Conservation (phyloP, 805 yeast genomes). For the Candida hungchunana region DNA sequence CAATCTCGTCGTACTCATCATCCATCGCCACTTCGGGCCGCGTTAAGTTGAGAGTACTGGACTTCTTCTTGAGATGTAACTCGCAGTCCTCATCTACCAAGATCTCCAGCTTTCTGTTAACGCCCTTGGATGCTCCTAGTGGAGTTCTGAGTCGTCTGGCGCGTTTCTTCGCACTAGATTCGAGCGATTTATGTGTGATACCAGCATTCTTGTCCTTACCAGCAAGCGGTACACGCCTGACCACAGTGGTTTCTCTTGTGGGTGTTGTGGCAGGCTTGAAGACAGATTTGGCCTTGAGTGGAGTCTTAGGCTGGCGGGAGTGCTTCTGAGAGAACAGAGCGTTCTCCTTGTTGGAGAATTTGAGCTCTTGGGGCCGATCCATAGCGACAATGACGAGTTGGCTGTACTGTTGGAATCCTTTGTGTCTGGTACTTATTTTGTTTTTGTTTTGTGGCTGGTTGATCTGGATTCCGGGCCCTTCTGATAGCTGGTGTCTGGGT, state of each 20-base stretch:
- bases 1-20: conserved; percentile 41
- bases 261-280: too few species aligned
- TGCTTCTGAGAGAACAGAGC: conserved; percentile 5
- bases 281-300: conserved; percentile 7
- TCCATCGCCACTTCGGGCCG: neutral
- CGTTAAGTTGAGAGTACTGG: neutral
- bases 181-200: neutral
- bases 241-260: too few species aligned
- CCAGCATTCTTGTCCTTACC: conserved; percentile 24
- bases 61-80: neutral
- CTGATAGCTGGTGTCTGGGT: too few species aligned
- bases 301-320: conserved; percentile 12
- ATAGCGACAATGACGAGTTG: neutral
- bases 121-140: conserved; percentile 4
- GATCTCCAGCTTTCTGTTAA: conserved; percentile 25
- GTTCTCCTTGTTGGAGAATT: conserved; percentile 15
- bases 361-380: conserved; percentile 4
- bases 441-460: conserved; percentile 4
- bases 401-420: too few species aligned
- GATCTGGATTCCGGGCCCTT: too few species aligned
- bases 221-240: conserved; percentile 25
- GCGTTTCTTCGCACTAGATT: conserved; percentile 9
- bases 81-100: conserved; percentile 27
- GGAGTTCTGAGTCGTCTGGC: conserved; percentile 19
- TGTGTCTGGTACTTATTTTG: too few species aligned